A percentile compares a stretch with the other conserved stretches of the same genome.
These are phyloP conservation scores for Fraxinus paxiana DNA, from an alignment of 305 asterid species.

Conservation along the genomic window DNA sequence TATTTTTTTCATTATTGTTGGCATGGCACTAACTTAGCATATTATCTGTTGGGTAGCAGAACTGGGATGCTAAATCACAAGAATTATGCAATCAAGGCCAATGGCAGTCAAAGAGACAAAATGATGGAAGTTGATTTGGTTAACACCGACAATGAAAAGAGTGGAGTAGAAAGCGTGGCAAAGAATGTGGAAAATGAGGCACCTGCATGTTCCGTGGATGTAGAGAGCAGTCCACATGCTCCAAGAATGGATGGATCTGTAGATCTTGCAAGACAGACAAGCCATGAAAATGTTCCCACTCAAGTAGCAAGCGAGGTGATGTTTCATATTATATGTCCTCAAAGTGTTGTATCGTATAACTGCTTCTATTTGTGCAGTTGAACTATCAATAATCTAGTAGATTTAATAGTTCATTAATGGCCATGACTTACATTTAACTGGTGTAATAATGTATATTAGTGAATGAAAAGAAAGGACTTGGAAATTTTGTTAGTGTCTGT, in stretches of 20 bases:
- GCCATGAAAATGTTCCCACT: conserved; percentile 26
- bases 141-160: conserved; percentile 21
- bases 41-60: conserved; percentile 34
- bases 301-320: conserved; percentile 35
- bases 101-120: conserved; percentile 30
- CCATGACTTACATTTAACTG: background rate
- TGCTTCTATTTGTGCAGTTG: background rate
- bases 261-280: conserved; percentile 28
- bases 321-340: background rate
- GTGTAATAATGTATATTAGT: background rate
- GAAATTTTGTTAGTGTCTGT: background rate
- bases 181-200: conserved; percentile 29
- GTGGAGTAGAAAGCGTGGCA: conserved; percentile 21
- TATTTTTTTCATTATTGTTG: background rate
- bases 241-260: conserved; percentile 25
- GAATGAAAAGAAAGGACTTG: conserved; percentile 2
- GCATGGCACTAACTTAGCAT: background rate
- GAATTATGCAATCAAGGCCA: conserved; percentile 24
- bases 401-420: background rate
- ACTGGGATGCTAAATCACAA: conserved; percentile 20
- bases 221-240: conserved; percentile 24
- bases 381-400: background rate
- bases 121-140: conserved; percentile 32
- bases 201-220: conserved; percentile 20
- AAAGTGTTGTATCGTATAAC: background rate